These are phyloP conservation scores for Pythium dissotocum DNA, from an alignment of 352 stramenopile genomes.

Conservation along the genomic window DNA sequence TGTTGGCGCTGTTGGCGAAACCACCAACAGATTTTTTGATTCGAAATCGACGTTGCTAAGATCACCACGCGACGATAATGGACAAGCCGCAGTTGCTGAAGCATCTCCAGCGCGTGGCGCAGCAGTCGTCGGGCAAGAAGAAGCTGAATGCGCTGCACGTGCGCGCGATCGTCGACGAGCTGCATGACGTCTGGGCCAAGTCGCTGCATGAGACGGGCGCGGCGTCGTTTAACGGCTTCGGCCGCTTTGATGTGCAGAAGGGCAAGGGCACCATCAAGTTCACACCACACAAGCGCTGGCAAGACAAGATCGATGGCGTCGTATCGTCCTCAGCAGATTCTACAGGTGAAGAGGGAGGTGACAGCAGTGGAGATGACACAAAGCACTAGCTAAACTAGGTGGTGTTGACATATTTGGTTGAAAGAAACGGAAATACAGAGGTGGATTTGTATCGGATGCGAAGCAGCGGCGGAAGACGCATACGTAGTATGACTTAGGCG, in stretches of 20 bases:
- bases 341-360: neutral
- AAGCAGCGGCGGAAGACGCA: neutral
- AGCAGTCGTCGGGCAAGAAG: slow-evolving; percentile 40
- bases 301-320: slow-evolving; percentile 42
- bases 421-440: neutral
- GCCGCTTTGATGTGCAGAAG: slow-evolving; percentile 48
- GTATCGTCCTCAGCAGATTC: slow-evolving; percentile 37
- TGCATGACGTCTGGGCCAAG: slow-evolving; percentile 40
- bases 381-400: slow-evolving; percentile 6
- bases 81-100: slow-evolving; percentile 53
- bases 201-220: slow-evolving; percentile 47
- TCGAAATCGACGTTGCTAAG: neutral
- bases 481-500: slow-evolving; percentile 3
- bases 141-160: slow-evolving; percentile 46
- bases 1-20: slow-evolving; percentile 1
- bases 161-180: slow-evolving; percentile 41
- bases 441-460: neutral
- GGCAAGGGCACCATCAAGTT: slow-evolving; percentile 52
- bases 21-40: slow-evolving; percentile 3
- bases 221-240: slow-evolving; percentile 39
- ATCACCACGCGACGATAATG: slow-evolving; percentile 23
- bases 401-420: slow-evolving; percentile 5
- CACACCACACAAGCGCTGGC: slow-evolving; percentile 36
- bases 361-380: slow-evolving; percentile 6
- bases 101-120: slow-evolving; percentile 42